phyloP scores from a whole-genome alignment of 2,329 filamentous ascomycete genomes.

The Pestalotiopsis sp. region DNA sequence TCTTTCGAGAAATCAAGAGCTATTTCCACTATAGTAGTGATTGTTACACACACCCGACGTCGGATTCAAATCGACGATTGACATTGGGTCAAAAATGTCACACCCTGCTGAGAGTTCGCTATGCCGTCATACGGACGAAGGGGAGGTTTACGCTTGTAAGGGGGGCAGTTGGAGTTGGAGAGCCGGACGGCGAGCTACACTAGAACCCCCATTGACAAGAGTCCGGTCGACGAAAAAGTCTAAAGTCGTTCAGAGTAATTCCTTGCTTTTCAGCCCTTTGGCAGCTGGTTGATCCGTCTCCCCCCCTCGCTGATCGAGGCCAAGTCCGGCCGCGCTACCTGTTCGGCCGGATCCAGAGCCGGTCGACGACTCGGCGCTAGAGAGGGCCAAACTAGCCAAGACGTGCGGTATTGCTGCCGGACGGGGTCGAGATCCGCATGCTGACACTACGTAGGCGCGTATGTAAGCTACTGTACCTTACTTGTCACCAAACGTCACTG shows the following conservation, averaged over 20 bases:
- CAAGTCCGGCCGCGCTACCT: neutral
- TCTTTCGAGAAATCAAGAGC: too few species aligned
- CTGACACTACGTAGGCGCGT: neutral
- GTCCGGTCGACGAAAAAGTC: neutral
- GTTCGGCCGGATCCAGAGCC: neutral
- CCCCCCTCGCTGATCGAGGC: neutral
- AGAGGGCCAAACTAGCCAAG: neutral
- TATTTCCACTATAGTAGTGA: too few species aligned
- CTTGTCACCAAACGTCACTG: neutral
- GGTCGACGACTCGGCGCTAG: neutral
- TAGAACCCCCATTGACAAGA: neutral
- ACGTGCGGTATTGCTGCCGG: neutral
- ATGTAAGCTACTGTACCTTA: neutral
- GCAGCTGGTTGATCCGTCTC: neutral
- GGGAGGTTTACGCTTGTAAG: neutral
- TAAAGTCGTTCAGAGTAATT: neutral
- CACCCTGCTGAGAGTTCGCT: neutral
- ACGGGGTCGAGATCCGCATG: neutral
- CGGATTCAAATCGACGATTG: neutral
- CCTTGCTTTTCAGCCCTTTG: neutral
- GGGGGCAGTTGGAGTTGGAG: neutral
- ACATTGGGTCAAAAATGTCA: neutral
- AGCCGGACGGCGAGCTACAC: neutral
- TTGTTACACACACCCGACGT: too few species aligned
- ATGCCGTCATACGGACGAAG: neutral